A percentile compares a stretch with the other conserved stretches of the same genome.
These are phyloP conservation scores for Sphagnum contortum DNA, from an alignment of 225 moss, liverwort and hornwort species.

Conservation along the genomic window DNA sequence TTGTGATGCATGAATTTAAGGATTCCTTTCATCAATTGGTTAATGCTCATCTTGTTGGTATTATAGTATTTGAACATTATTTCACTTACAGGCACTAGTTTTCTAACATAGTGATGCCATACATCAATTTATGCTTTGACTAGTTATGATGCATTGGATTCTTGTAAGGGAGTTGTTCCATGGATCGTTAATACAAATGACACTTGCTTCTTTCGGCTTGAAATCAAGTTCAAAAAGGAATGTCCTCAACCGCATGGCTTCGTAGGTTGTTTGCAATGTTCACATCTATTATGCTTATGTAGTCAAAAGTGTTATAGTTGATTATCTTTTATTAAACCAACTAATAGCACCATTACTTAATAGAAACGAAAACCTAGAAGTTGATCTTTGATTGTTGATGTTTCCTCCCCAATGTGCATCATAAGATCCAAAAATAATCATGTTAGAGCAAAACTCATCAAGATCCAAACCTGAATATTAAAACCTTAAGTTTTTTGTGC, in stretches of 20 bases:
- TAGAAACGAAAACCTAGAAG: background rate
- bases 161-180: conserved; percentile 1
- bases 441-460: background rate
- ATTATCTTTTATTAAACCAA: background rate
- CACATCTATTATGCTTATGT: background rate
- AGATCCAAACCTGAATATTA: too few relatives aligned
- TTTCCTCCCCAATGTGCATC: conserved; percentile 9
- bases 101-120: too few relatives aligned
- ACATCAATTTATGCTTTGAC: conserved; percentile 4
- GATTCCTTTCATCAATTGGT: too few relatives aligned
- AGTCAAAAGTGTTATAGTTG: background rate
- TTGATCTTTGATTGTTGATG: background rate
- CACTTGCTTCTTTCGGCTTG: too few relatives aligned
- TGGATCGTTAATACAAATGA: too few relatives aligned
- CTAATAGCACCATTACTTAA: background rate
- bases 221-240: too few relatives aligned
- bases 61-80: too few relatives aligned
- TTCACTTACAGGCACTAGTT: too few relatives aligned
- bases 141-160: background rate
- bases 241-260: conserved; percentile 1
- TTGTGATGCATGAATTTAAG: too few relatives aligned
- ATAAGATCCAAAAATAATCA: background rate
- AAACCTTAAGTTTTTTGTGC: conserved; percentile 3
- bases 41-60: too few relatives aligned
- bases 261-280: background rate